Evolutionary conservation across 2,329 filamentous ascomycete genomes (phyloP), one percentile per base, ranked within the genome.

Genomic region (Alternaria postmessia): DNA sequence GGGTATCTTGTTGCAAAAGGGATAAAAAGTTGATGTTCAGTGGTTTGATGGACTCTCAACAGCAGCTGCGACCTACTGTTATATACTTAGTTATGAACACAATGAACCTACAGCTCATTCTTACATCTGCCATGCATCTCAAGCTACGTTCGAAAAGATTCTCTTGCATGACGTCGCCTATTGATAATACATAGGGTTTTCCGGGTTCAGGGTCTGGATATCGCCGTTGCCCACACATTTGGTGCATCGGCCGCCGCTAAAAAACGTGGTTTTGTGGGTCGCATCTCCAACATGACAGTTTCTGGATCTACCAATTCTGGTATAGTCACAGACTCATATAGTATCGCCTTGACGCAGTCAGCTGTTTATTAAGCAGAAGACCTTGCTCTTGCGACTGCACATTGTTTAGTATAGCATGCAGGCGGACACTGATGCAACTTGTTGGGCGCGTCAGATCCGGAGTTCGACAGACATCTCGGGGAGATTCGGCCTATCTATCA

Each of bases 101-200:
- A 43, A 20, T 28, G 32, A 36, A 6, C 34, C 30, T 18, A 26
- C 18, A 53, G 43, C 28, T 43, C 42, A 51, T 28, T 56, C 32
- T 43, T 46, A 41, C 46, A 46, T 39, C 22, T 48, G 22, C 43
- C 28, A 48, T 52, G n/a, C 38, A 48, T 34, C 41, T 34, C 46
- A 49, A 47, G 43, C 32, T 42, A 55, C 42, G 18, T 54, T 68
- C 34, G 53, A 62, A 64, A 67, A 55, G 47, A 60, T 67, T 61
- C 51, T 53, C 38, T n/a, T 38, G 48, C 48, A 68, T 69, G 68
- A 69, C 67, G 68, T 70, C 61, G 65, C 57, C n/a, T 14, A 51
- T 65, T 59, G 60, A 51, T 61, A 63, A 60, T 62, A 20, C 47
- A 57, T 48, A 61, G 53, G 57, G 55, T 64, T 46, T 36, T 39